phyloP scores from a whole-genome alignment of 441 rosid genomes.

The Gossypium aridum region DNA sequence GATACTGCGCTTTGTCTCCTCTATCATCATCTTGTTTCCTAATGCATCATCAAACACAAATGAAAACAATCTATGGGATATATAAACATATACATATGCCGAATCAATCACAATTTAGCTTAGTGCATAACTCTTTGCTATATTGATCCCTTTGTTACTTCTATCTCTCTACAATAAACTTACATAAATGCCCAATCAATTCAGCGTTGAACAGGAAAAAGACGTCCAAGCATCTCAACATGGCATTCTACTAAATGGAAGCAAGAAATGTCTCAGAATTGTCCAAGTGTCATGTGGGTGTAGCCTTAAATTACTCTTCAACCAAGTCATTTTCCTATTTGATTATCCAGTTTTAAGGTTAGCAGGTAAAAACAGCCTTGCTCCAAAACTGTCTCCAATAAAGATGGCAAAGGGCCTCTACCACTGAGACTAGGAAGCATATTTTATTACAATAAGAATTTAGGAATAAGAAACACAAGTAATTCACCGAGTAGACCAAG shows the following conservation, averaged over 20 bases:
- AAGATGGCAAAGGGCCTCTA: neutral
- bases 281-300: neutral
- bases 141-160: neutral
- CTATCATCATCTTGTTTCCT: conserved; percentile 98
- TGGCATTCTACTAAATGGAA: neutral
- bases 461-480: neutral
- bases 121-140: neutral
- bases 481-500: neutral
- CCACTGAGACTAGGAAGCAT: neutral
- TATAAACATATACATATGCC: neutral
- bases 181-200: neutral
- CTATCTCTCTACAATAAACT: neutral
- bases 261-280: neutral
- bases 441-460: neutral
- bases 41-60: conserved; percentile 19
- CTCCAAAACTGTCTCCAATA: neutral
- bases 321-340: neutral
- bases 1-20: conserved; percentile 96
- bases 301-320: neutral
- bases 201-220: neutral
- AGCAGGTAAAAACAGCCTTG: neutral
- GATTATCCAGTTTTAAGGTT: neutral
- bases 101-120: neutral
- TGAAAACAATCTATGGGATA: neutral
- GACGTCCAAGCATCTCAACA: neutral